Percentiles rank a stretch among this genome's conserved stretches.
Evolutionary conservation across 345 rosid species (phyloP).

Genomic region (Bretschneidera sinensis): DNA sequence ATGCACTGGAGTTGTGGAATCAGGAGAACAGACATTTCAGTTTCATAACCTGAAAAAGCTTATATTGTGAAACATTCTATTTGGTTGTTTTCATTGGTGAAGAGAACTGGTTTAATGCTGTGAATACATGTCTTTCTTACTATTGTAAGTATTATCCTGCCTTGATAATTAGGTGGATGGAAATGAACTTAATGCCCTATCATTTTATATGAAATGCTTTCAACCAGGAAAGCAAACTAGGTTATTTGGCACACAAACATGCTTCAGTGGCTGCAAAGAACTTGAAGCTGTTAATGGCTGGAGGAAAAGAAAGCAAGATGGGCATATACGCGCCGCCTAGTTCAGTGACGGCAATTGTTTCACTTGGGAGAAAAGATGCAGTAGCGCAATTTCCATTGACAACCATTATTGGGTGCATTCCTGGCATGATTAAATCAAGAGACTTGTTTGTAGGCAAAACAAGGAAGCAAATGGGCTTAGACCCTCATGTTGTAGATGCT

Average conservation of each 20-base stretch:
- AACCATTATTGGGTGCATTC: slow-evolving; percentile 56
- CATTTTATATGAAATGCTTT: background rate
- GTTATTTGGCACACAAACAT: slow-evolving; percentile 65
- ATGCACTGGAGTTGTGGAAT: no score
- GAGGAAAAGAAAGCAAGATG: slow-evolving; percentile 54
- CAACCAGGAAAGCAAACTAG: slow-evolving; percentile 74
- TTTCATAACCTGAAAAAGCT: no score
- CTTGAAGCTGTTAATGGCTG: slow-evolving; percentile 55
- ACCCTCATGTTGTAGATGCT: slow-evolving; percentile 20
- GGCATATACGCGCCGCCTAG: slow-evolving; percentile 31
- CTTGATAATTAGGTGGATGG: no score
- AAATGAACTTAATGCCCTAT: no score
- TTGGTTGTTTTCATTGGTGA: no score
- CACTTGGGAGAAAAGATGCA: slow-evolving; percentile 66
- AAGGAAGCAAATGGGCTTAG: slow-evolving; percentile 53
- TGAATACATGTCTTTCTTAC: background rate
- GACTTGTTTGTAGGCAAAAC: slow-evolving; percentile 76
- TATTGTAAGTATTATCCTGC: no score
- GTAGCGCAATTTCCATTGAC: slow-evolving; percentile 71
- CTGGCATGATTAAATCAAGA: slow-evolving; percentile 73
- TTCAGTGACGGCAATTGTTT: slow-evolving; percentile 43
- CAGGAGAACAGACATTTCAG: no score
- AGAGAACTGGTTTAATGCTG: background rate
- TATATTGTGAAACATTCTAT: no score
- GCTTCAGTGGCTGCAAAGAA: slow-evolving; percentile 60